These are phyloP conservation scores for Neurospora pannonica DNA, from an alignment of 495 filamentous ascomycete species.

Conservation along the genomic window DNA sequence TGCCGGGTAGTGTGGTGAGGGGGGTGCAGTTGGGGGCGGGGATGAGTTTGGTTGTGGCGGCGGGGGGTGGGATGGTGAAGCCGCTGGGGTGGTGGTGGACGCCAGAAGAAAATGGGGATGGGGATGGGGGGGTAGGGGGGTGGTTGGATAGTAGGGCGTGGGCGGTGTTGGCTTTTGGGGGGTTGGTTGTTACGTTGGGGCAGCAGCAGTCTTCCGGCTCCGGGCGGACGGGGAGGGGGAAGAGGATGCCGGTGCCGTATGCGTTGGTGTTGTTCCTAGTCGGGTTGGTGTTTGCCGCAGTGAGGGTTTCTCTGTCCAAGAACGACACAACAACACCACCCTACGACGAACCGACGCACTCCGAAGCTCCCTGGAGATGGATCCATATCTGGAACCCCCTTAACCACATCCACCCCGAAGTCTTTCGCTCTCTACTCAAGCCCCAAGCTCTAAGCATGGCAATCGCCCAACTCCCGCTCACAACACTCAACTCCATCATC, in stretches of 20 bases:
- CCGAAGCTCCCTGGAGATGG: not conserved
- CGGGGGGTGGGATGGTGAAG: not conserved
- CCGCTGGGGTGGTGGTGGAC: not conserved
- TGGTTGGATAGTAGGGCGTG: not conserved
- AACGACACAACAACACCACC: not conserved
- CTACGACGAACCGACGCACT: not conserved
- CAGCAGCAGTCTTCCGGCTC: not conserved
- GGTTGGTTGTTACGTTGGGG: not conserved
- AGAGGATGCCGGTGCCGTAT: constrained; percentile 46
- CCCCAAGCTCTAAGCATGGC: constrained; percentile 46
- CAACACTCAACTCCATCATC: constrained; percentile 82
- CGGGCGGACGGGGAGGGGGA: not conserved
- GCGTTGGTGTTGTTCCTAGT: constrained; percentile 61
- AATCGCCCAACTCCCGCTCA: constrained; percentile 79
- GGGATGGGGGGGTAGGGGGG: not conserved
- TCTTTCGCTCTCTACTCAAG: constrained; percentile 48
- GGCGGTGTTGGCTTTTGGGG: not conserved
- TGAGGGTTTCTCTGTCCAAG: constrained; percentile 10
- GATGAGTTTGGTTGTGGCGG: not conserved
- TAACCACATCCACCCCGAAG: constrained; percentile 28
- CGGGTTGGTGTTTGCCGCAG: constrained; percentile 49
- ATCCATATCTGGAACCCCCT: constrained; percentile 4
- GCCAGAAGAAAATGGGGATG: not conserved
- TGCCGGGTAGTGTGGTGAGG: not conserved
- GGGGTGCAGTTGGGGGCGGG: not conserved